phyloP scores from a whole-genome alignment of 352 stramenopile species.

The Globisporangium spiculum region DNA sequence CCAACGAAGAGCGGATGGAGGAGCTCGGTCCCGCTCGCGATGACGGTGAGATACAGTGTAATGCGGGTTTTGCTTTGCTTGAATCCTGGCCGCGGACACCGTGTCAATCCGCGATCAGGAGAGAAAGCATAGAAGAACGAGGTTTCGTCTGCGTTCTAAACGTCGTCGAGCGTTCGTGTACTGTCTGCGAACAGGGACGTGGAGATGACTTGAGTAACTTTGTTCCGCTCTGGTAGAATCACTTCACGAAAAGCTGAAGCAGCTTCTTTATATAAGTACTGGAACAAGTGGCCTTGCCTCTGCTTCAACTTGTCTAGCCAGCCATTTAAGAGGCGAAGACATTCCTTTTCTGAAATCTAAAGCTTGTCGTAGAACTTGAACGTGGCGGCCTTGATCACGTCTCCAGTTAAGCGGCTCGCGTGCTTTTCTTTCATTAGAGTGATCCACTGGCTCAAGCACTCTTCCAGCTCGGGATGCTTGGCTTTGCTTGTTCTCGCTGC shows the following conservation, averaged over 20 bases:
- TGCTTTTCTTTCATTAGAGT: neutral
- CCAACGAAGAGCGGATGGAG: neutral
- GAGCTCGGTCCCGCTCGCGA: neutral
- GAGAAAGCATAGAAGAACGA: neutral
- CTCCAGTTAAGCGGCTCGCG: neutral
- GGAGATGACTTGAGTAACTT: neutral
- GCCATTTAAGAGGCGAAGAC: neutral
- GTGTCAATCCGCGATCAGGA: too few relatives aligned
- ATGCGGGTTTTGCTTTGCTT: too few relatives aligned
- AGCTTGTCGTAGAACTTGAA: neutral
- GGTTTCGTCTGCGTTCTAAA: constrained; percentile 1
- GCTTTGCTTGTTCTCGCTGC: neutral
- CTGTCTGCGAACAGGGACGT: neutral
- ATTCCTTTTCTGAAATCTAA: neutral
- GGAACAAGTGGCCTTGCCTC: neutral
- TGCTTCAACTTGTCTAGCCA: constrained; percentile 3
- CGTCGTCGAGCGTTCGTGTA: neutral
- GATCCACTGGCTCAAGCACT: neutral
- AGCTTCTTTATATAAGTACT: neutral
- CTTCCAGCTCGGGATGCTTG: neutral
- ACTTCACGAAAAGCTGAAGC: neutral
- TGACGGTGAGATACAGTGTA: neutral
- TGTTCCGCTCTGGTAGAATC: constrained; percentile 1
- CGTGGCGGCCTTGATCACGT: neutral
- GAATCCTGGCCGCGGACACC: too few relatives aligned